phyloP scores from a whole-genome alignment of 192 early-diverging fungal species.

The Podila minutissima region DNA sequence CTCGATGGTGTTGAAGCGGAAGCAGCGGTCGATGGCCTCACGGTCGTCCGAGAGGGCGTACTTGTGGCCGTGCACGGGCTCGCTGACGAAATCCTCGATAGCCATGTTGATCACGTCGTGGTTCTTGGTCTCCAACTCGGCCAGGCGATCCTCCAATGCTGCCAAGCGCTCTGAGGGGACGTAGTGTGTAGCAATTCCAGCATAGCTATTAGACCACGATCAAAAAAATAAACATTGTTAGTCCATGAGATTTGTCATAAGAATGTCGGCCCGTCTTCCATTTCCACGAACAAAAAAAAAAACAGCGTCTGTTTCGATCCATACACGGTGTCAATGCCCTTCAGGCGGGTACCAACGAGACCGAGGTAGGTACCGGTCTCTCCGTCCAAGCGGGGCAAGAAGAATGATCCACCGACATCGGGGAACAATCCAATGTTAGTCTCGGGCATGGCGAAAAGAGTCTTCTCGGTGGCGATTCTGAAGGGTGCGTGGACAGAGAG shows the following conservation, averaged over 20 bases:
- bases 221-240: not conserved
- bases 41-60: slow-evolving; percentile 62
- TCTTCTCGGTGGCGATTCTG: slow-evolving; percentile 95
- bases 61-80: slow-evolving; percentile 52
- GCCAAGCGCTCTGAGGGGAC: slow-evolving; percentile 88
- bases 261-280: too few relatives aligned
- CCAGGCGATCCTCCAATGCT: slow-evolving; percentile 80
- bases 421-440: slow-evolving; percentile 97
- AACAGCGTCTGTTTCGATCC: slow-evolving; percentile 16
- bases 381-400: slow-evolving; percentile 95
- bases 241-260: too few relatives aligned
- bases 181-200: slow-evolving; percentile 97
- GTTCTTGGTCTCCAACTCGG: slow-evolving; percentile 81
- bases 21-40: slow-evolving; percentile 86
- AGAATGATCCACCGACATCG: slow-evolving; percentile 96
- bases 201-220: slow-evolving; percentile 57
- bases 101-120: slow-evolving; percentile 83
- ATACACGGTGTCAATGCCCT: slow-evolving; percentile 87
- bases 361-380: slow-evolving; percentile 93
- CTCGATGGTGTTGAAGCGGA: slow-evolving; percentile 83
- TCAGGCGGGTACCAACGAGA: slow-evolving; percentile 82
- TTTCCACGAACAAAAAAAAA: not conserved
- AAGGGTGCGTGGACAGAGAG: slow-evolving; percentile 96
- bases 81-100: slow-evolving; percentile 91
- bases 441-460: slow-evolving; percentile 98